Base-by-base conservation (phyloP, 2,329 filamentous ascomycete genomes). In the Anthostomella pinea region DNA sequence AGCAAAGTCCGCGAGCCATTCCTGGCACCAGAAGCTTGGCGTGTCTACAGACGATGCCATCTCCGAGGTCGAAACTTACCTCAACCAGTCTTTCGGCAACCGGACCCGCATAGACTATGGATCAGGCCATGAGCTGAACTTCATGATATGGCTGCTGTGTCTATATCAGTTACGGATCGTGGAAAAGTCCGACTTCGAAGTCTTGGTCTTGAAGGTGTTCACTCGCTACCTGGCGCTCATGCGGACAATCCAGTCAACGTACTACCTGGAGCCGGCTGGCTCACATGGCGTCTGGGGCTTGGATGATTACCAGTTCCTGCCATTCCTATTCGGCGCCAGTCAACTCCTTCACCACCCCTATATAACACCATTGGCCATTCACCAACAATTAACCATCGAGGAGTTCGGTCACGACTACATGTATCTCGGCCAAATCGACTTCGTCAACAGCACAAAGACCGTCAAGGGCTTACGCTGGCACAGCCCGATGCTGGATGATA, bases 211-310 rank as follows among this genome's bases (percentile, higher is more conserved):
- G 30, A 70, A 77, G 38, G 79, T 96, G 37, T 95, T 97, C 59
- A 72, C 79, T 20, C 79, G 81, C 34, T 98, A 98, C 60, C 78
- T 98, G 29, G 66, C 70, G 32, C 72, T 97, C 38, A 95, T 97
- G 89, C 87, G 90, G 35, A 72, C 77, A 16, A 76, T 97, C 11
- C 93, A 98, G 63, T 82, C 81, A 46, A 87, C 88, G 3, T 98
- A 98, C 66, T 98, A 98, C 57, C 81, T 98, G 33, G 93, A 98
- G 57, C 93, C 93, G 2, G 93, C 93, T 1, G 93, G 93, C 10
- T 96, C 91, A 1, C 93, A 98, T 60, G 93, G 93, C 25, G 93
- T 98, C 16, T 98, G 93, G 93, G 93, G 93, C 13, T 70, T 98
- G 2, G 93, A 98, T 56, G 93, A 98, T 62, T 96, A 98, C 65